Conservation (phyloP, 2,329 filamentous ascomycete species). For the Neofusicoccum ribis region DNA sequence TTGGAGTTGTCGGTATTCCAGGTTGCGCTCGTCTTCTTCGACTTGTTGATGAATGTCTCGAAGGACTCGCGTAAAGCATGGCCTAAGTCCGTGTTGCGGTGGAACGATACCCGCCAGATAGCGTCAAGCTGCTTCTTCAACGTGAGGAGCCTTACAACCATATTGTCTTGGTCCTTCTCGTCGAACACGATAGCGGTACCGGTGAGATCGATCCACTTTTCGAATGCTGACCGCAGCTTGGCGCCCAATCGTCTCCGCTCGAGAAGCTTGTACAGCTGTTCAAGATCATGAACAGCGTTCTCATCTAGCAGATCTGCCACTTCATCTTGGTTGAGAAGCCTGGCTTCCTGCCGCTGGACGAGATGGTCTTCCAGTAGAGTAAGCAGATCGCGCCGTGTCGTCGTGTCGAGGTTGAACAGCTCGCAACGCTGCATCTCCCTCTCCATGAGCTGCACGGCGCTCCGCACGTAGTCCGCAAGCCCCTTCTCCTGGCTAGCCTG, state of each 20-base stretch:
- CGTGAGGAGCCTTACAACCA: slow-evolving; percentile 80
- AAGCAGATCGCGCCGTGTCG: slow-evolving; percentile 76
- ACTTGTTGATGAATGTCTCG: slow-evolving; percentile 87
- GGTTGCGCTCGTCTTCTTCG: slow-evolving; percentile 66
- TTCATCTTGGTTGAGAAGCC: slow-evolving; percentile 60
- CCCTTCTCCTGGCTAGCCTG: slow-evolving; percentile 60
- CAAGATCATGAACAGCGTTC: slow-evolving; percentile 68
- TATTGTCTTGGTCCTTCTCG: slow-evolving; percentile 73
- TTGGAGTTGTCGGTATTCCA: slow-evolving; percentile 87
- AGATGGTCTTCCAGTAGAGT: slow-evolving; percentile 71
- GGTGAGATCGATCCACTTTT: slow-evolving; percentile 72
- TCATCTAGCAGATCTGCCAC: slow-evolving; percentile 72
- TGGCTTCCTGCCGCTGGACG: slow-evolving; percentile 64
- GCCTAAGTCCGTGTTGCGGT: slow-evolving; percentile 71
- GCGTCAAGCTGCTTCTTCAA: slow-evolving; percentile 78
- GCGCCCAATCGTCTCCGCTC: slow-evolving; percentile 69
- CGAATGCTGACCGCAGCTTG: slow-evolving; percentile 71
- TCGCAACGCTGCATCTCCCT: slow-evolving; percentile 77
- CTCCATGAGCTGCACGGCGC: slow-evolving; percentile 67
- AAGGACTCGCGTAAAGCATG: slow-evolving; percentile 84
- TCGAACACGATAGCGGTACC: slow-evolving; percentile 80
- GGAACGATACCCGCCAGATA: slow-evolving; percentile 75
- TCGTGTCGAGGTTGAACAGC: slow-evolving; percentile 76
- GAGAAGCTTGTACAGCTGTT: slow-evolving; percentile 75
- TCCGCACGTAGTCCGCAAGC: slow-evolving; percentile 74